These are phyloP conservation scores for Cyberlindnera meyerae DNA, from an alignment of 805 yeast genomes.

Conservation along the genomic window DNA sequence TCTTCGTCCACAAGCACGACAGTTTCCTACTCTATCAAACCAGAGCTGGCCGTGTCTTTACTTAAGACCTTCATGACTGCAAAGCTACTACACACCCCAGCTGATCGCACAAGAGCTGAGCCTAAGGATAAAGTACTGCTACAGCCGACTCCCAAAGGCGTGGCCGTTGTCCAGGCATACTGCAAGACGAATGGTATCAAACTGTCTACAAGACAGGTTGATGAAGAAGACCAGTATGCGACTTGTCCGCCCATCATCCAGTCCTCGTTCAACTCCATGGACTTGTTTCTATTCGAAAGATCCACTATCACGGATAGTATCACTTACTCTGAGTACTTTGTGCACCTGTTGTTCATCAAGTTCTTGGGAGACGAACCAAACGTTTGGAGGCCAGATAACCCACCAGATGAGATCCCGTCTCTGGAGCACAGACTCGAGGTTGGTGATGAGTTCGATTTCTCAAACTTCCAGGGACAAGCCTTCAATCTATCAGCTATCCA, in stretches of 20 bases:
- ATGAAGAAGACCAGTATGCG: conserved; percentile 13
- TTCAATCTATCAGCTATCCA: conserved; percentile 3
- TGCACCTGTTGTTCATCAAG: conserved; percentile 56
- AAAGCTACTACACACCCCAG: conserved; percentile 67
- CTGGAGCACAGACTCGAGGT: conserved; percentile 30
- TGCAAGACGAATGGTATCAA: conserved; percentile 52
- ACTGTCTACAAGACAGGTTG: neutral
- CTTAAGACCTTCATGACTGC: conserved; percentile 52
- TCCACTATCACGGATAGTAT: conserved; percentile 52
- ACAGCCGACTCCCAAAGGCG: conserved; percentile 93
- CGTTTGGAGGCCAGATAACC: conserved; percentile 56
- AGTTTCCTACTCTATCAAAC: conserved; percentile 49
- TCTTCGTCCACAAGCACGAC: conserved; percentile 46
- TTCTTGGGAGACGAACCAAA: conserved; percentile 67
- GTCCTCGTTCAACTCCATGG: conserved; percentile 67
- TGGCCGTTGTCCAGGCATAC: conserved; percentile 60
- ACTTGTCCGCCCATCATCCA: conserved; percentile 41
- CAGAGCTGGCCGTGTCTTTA: conserved; percentile 43
- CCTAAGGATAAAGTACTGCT: conserved; percentile 41
- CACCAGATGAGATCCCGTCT: conserved; percentile 45
- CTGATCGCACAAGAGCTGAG: conserved; percentile 56
- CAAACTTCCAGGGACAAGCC: conserved; percentile 19
- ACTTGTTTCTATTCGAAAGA: conserved; percentile 63
- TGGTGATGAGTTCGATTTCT: conserved; percentile 32
- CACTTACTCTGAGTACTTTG: conserved; percentile 55